A percentile compares a stretch with the other conserved stretches of the same genome.
phyloP scores from a whole-genome alignment of 305 asterid genomes.

The Plantago lanceolata region DNA sequence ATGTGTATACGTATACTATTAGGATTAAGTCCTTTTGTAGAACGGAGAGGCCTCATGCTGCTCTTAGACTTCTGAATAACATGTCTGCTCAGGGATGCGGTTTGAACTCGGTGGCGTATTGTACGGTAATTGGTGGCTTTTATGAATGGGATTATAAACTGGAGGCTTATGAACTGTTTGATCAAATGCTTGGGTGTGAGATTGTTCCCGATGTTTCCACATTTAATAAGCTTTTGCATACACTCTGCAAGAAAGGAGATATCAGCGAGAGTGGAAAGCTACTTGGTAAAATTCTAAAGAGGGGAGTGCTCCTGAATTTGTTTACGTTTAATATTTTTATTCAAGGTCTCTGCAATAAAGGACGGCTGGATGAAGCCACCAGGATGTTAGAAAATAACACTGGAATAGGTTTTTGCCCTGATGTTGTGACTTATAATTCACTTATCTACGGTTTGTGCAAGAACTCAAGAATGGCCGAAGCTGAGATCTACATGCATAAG shows the following conservation, averaged over 20 bases:
- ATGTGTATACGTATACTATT: constrained; percentile 79
- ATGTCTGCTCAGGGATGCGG: constrained; percentile 75
- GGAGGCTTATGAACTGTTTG: constrained; percentile 65
- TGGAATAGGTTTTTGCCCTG: constrained; percentile 55
- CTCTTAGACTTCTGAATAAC: constrained; percentile 79
- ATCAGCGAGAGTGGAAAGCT: constrained; percentile 63
- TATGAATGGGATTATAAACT: constrained; percentile 45
- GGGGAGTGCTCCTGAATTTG: constrained; percentile 68
- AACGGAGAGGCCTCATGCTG: constrained; percentile 69
- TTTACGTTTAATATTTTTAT: constrained; percentile 73
- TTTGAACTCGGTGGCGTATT: constrained; percentile 68
- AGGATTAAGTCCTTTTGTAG: constrained; percentile 86
- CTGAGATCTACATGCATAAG: constrained; percentile 62
- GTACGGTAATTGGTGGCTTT: constrained; percentile 79
- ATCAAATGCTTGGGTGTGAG: constrained; percentile 59
- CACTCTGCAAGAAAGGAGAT: constrained; percentile 75
- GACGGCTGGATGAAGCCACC: constrained; percentile 56
- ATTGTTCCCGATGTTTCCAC: constrained; percentile 59
- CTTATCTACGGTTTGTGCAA: constrained; percentile 75
- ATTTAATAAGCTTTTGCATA: constrained; percentile 70
- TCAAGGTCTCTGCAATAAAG: constrained; percentile 73
- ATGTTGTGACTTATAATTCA: constrained; percentile 76
- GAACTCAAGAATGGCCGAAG: constrained; percentile 65
- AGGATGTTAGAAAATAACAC: constrained; percentile 50
- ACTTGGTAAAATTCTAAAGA: constrained; percentile 68